These are phyloP conservation scores for Diospyros kaki DNA, from an alignment of 148 eudicot genomes.

Conservation along the genomic window DNA sequence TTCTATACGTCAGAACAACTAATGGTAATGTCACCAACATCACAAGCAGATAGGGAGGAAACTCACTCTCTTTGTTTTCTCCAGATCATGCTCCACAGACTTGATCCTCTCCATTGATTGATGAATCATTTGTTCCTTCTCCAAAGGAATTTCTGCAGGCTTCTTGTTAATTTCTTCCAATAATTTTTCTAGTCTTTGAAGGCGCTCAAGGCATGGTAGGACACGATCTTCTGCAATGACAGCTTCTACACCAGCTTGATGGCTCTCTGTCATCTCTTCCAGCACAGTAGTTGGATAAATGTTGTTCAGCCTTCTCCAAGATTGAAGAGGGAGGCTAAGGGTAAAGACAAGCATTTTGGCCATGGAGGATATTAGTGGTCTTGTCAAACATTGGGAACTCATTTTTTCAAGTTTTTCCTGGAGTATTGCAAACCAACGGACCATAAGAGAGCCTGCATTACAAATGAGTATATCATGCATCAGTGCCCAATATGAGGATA, in stretches of 20 bases:
- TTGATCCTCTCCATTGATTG: conserved; percentile 68
- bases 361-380: conserved; percentile 27
- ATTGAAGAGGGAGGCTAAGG: conserved; percentile 26
- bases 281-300: conserved; percentile 34
- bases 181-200: conserved; percentile 49
- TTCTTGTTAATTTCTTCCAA: conserved; percentile 56
- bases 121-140: conserved; percentile 63
- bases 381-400: conserved; percentile 25
- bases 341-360: conserved; percentile 26
- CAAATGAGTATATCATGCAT: not conserved
- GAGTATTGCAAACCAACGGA: conserved; percentile 25
- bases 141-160: conserved; percentile 56
- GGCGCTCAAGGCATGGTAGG: conserved; percentile 55
- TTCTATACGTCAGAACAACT: not conserved
- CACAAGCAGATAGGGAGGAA: not conserved
- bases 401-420: conserved; percentile 31
- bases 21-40: conserved; percentile 4
- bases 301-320: conserved; percentile 43
- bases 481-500: not conserved
- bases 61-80: conserved; percentile 65
- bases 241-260: conserved; percentile 22
- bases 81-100: conserved; percentile 66
- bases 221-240: conserved; percentile 19
- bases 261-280: conserved; percentile 28
- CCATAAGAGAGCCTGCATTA: conserved; percentile 33